Evolutionary conservation across 345 rosid species (phyloP).

Genomic region (Melastoma malabathricum): DNA sequence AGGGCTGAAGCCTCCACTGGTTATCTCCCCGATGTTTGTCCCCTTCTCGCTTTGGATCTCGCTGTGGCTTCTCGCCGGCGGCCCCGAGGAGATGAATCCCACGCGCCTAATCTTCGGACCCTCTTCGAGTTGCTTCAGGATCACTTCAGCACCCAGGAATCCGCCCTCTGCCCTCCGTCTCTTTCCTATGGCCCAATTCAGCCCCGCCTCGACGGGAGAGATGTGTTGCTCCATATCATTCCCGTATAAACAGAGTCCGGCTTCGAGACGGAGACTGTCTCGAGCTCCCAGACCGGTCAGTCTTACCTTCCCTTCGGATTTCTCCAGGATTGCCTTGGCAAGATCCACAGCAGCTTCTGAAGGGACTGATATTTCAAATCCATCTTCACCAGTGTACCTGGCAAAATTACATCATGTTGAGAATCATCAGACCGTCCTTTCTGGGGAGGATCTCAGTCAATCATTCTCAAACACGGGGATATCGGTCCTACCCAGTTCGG

Average conservation of each 20-base stretch:
- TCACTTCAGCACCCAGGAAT: constrained; percentile 77
- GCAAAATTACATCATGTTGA: constrained; percentile 7
- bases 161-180: constrained; percentile 94
- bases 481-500: constrained; percentile 68
- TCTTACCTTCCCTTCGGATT: constrained; percentile 83
- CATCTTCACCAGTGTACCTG: constrained; percentile 97
- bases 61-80: constrained; percentile 89
- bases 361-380: constrained; percentile 94
- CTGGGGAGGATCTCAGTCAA: background rate
- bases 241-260: constrained; percentile 81
- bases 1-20: constrained; percentile 96
- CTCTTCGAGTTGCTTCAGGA: constrained; percentile 75
- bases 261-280: constrained; percentile 95
- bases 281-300: constrained; percentile 90
- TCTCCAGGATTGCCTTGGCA: constrained; percentile 85
- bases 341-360: constrained; percentile 72
- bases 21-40: constrained; percentile 67
- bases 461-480: background rate
- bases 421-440: constrained; percentile 1
- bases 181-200: constrained; percentile 97
- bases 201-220: constrained; percentile 87
- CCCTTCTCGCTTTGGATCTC: constrained; percentile 80
- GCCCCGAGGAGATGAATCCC: constrained; percentile 72
- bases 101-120: constrained; percentile 87
- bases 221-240: constrained; percentile 94